Conservation (phyloP, 306 rosid genomes). For the Citrullus mucosospermus region DNA sequence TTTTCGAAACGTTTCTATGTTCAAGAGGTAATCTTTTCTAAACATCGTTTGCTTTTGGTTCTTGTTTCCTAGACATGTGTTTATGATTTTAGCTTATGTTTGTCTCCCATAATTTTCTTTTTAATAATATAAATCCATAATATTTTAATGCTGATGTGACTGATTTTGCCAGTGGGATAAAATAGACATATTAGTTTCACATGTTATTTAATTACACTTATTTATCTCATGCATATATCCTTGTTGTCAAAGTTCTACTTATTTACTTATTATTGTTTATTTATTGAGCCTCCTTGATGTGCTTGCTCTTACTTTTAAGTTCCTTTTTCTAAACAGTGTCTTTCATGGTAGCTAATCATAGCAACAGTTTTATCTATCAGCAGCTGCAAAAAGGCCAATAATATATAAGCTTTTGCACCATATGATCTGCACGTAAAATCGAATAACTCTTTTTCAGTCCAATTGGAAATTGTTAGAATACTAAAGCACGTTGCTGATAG, state of each 20-base stretch:
- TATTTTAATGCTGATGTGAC: not conserved
- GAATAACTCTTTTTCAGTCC: not conserved
- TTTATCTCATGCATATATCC: not conserved
- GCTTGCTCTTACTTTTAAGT: not conserved
- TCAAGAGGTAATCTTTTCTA: constrained; percentile 40
- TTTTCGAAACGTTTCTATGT: constrained; percentile 52
- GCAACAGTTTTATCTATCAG: not conserved
- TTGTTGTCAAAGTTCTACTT: not conserved
- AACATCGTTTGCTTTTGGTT: not conserved
- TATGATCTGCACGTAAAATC: not conserved
- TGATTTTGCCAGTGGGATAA: not conserved
- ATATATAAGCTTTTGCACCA: not conserved
- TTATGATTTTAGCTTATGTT: not conserved
- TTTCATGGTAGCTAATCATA: not conserved
- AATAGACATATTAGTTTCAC: not conserved
- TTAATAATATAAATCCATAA: not conserved
- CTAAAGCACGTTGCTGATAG: not conserved
- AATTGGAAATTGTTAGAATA: not conserved
- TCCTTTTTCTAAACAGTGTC: not conserved
- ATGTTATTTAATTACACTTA: not conserved
- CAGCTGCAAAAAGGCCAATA: not conserved
- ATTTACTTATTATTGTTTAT: not conserved
- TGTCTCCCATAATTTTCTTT: not conserved
- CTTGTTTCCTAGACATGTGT: not conserved
- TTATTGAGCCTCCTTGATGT: not conserved